A percentile compares a stretch with the other conserved stretches of the same genome.
Evolutionary conservation across 2,329 filamentous ascomycete genomes (phyloP).

Genomic region (Colletotrichum cereale): DNA sequence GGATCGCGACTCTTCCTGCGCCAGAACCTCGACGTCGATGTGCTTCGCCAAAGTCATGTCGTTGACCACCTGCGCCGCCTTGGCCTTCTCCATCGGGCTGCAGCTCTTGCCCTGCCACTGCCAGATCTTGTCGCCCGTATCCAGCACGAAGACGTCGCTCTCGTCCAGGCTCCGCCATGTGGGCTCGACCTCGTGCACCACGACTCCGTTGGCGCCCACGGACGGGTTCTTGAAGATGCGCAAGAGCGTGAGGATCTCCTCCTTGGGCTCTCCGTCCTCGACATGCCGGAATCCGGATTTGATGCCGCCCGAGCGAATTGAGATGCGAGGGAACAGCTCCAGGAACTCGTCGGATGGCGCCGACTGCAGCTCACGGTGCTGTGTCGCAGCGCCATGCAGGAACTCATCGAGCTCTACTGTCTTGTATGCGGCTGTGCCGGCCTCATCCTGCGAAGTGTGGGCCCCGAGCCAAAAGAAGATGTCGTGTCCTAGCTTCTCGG

Average conservation of each 20-base stretch:
- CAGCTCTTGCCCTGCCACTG: constrained; percentile 77
- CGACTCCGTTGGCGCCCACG: constrained; percentile 59
- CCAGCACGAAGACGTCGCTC: constrained; percentile 74
- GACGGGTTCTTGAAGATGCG: constrained; percentile 73
- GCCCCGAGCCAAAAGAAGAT: constrained; percentile 79
- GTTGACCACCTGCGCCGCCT: constrained; percentile 75
- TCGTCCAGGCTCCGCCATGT: constrained; percentile 73
- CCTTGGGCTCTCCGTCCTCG: constrained; percentile 57
- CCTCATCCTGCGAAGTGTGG: constrained; percentile 76
- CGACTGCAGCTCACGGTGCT: constrained; percentile 74
- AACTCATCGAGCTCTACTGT: constrained; percentile 79
- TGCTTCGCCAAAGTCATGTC: constrained; percentile 74
- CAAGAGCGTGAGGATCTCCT: constrained; percentile 65
- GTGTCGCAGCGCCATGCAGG: constrained; percentile 69
- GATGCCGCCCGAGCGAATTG: constrained; percentile 72
- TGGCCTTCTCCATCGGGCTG: constrained; percentile 77
- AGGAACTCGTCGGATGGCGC: constrained; percentile 71
- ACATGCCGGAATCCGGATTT: constrained; percentile 74
- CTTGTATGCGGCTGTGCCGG: constrained; percentile 77
- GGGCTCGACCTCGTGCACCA: constrained; percentile 75
- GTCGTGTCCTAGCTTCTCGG: constrained; percentile 67
- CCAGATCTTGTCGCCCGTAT: constrained; percentile 74
- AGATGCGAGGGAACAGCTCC: constrained; percentile 69
- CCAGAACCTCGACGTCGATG: constrained; percentile 73
- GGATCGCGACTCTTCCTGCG: constrained; percentile 69